Evolutionary conservation across 2,329 filamentous ascomycete genomes (phyloP).

Genomic region (Aspergillus ochraceus): DNA sequence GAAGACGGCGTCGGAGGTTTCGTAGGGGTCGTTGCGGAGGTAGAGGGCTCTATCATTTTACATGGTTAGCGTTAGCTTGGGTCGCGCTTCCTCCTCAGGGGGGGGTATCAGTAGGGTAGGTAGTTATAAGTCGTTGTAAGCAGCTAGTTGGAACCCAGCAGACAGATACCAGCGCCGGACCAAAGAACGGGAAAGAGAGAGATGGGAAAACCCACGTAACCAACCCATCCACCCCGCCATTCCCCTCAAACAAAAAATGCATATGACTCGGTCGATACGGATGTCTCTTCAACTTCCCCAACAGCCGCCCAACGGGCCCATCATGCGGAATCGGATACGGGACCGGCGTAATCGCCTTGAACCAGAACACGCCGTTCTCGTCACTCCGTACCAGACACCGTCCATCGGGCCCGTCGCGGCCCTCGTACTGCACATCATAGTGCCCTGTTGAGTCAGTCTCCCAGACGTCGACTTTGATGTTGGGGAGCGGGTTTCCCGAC

Average conservation of each 20-base stretch:
- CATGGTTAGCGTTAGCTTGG: background rate
- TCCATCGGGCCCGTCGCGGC: conserved; percentile 66
- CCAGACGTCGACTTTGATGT: conserved; percentile 78
- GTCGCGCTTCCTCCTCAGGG: no score
- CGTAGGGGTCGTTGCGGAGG: conserved; percentile 74
- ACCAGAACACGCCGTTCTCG: conserved; percentile 75
- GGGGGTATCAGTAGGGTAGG: no score
- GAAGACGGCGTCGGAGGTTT: conserved; percentile 81
- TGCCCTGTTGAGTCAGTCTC: conserved; percentile 78
- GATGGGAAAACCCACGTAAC: conserved; percentile 81
- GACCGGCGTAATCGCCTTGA: conserved; percentile 80
- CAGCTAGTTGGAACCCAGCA: no score
- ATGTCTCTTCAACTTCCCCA: conserved; percentile 68
- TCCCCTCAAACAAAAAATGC: conserved; percentile 82
- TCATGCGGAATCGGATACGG: conserved; percentile 84
- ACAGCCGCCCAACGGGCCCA: conserved; percentile 74
- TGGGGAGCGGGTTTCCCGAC: conserved; percentile 60
- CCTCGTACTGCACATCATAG: conserved; percentile 77
- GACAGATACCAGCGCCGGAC: no score
- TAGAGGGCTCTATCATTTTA: conserved; percentile 64
- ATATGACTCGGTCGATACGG: conserved; percentile 75
- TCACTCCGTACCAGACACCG: conserved; percentile 71
- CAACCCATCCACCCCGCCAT: conserved; percentile 73
- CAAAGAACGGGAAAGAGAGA: no score
- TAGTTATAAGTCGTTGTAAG: no score